phyloP scores from a whole-genome alignment of 257 asterid genomes.

The Nicotiana knightiana region DNA sequence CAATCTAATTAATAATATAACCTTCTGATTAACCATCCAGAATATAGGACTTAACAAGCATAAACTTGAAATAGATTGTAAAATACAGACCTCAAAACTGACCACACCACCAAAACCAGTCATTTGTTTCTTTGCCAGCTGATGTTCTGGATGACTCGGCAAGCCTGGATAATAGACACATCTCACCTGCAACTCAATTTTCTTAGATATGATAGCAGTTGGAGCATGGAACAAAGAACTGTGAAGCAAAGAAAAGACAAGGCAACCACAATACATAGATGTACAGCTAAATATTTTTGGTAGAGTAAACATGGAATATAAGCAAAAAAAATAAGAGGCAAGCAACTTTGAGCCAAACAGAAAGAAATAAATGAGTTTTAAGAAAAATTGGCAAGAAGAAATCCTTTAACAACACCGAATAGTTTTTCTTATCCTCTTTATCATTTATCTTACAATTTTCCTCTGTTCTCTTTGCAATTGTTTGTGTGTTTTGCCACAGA shows the following conservation, averaged over 20 bases:
- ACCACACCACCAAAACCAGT: slow-evolving; percentile 94
- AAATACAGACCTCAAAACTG: slow-evolving; percentile 79
- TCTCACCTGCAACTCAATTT: slow-evolving; percentile 45
- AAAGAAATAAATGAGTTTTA: background rate
- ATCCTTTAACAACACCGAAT: background rate
- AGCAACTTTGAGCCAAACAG: background rate
- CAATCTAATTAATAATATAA: slow-evolving; percentile 40
- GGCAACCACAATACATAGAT: no score
- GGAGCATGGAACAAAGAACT: background rate
- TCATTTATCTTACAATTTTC: background rate
- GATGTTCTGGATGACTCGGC: slow-evolving; percentile 84
- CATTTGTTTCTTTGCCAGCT: slow-evolving; percentile 85
- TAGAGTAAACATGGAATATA: no score
- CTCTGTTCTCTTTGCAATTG: background rate
- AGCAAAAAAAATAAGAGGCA: background rate
- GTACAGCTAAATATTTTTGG: no score
- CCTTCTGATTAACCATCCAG: slow-evolving; percentile 4
- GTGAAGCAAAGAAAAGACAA: background rate
- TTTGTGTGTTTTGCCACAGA: background rate
- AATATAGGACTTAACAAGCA: background rate
- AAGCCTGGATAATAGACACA: slow-evolving; percentile 90
- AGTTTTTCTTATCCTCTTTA: background rate
- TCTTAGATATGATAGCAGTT: background rate
- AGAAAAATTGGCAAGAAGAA: background rate
- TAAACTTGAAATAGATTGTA: background rate